phyloP scores from a whole-genome alignment of 257 asterid species.

The Ilex asprella region DNA sequence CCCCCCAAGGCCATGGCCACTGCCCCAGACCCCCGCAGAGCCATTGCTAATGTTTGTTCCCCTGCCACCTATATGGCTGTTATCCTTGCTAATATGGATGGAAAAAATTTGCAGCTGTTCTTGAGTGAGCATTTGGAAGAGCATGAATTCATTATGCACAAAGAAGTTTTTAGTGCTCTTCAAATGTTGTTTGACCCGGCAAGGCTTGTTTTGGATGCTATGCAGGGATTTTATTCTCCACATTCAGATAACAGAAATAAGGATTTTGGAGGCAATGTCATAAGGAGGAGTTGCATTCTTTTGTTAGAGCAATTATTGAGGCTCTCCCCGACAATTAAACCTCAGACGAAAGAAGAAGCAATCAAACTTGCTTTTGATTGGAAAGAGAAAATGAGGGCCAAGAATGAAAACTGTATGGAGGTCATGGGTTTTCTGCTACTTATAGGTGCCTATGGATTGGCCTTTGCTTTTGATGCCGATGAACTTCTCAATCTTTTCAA shows the following conservation, averaged over 20 bases:
- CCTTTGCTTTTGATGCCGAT: slow-evolving; percentile 28
- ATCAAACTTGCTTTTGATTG: slow-evolving; percentile 32
- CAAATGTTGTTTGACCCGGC: slow-evolving; percentile 39
- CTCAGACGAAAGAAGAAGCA: slow-evolving; percentile 30
- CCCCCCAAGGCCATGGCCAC: slow-evolving; percentile 4
- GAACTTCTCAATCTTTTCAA: slow-evolving; percentile 28
- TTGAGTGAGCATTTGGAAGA: background rate
- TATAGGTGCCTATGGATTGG: slow-evolving; percentile 35
- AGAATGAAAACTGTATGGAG: slow-evolving; percentile 22
- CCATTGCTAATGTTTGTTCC: no score
- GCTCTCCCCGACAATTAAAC: slow-evolving; percentile 29
- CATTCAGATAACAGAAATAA: slow-evolving; percentile 17
- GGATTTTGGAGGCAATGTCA: slow-evolving; percentile 8
- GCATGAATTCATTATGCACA: background rate
- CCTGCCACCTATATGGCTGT: no score
- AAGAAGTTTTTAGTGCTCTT: slow-evolving; percentile 29
- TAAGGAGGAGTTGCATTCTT: slow-evolving; percentile 19
- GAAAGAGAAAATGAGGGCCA: slow-evolving; percentile 18
- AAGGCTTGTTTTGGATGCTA: slow-evolving; percentile 34
- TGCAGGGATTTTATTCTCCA: slow-evolving; percentile 22
- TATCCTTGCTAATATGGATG: slow-evolving; percentile 16
- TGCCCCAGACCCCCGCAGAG: slow-evolving; percentile 5
- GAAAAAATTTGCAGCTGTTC: background rate
- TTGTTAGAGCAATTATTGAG: slow-evolving; percentile 33
- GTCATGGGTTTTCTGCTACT: slow-evolving; percentile 41